These are phyloP conservation scores for Protea cynaroides DNA, from an alignment of 164 flowering plant genomes.

Conservation along the genomic window DNA sequence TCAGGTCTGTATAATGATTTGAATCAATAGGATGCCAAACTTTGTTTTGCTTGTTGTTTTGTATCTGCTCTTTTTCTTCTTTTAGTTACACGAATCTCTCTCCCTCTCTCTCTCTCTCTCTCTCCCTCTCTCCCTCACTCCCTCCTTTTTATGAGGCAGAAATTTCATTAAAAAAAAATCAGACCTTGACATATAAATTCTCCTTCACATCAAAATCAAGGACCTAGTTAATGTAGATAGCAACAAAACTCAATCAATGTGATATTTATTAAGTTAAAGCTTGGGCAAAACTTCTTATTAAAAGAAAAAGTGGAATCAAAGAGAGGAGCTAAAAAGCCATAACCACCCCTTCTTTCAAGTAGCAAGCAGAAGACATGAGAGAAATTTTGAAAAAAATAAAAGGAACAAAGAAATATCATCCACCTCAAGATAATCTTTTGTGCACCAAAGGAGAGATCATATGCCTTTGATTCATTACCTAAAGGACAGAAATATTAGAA, in stretches of 20 bases:
- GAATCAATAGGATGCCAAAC: too few relatives aligned
- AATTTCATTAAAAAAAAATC: too few relatives aligned
- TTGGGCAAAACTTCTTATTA: background rate
- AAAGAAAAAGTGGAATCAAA: background rate
- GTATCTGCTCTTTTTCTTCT: background rate
- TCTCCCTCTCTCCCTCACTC: too few relatives aligned
- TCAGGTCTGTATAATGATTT: too few relatives aligned
- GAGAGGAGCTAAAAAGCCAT: too few relatives aligned
- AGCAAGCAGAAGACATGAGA: background rate
- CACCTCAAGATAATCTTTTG: constrained; percentile 63
- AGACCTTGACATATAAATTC: background rate
- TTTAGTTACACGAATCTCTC: background rate
- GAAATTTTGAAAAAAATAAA: background rate
- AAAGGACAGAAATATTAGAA: constrained; percentile 10
- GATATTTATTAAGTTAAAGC: background rate
- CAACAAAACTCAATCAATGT: background rate
- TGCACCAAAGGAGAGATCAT: constrained; percentile 39
- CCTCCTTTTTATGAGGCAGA: too few relatives aligned
- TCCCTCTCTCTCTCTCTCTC: too few relatives aligned
- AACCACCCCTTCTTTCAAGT: background rate
- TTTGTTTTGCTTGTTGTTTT: too few relatives aligned
- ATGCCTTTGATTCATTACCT: constrained; percentile 77
- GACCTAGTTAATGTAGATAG: background rate
- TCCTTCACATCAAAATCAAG: background rate
- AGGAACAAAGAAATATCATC: background rate